phyloP scores from a whole-genome alignment of 164 flowering plant genomes.

The Umbellularia californica region DNA sequence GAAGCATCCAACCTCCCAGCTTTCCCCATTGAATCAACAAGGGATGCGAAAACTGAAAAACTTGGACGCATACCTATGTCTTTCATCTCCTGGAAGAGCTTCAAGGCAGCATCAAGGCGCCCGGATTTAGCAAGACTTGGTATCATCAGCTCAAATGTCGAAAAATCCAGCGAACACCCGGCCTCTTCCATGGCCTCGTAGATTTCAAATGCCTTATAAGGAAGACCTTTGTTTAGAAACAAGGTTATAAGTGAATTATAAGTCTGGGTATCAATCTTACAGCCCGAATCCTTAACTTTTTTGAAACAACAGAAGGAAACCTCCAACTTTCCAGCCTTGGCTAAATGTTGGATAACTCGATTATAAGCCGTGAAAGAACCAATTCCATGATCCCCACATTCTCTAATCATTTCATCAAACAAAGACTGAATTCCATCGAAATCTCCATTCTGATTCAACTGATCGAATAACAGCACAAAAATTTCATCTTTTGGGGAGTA shows the following conservation, averaged over 20 bases:
- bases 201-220: conserved; percentile 93
- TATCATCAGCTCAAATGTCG: conserved; percentile 88
- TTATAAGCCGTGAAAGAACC: conserved; percentile 45
- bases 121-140: conserved; percentile 90
- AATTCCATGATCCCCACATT: conserved; percentile 29
- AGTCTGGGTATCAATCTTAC: conserved; percentile 61
- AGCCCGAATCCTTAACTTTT: conserved; percentile 63
- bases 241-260: conserved; percentile 71
- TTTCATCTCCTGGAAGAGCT: conserved; percentile 93
- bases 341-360: conserved; percentile 71
- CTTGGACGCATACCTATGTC: conserved; percentile 51
- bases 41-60: conserved; percentile 51
- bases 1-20: conserved; percentile 92
- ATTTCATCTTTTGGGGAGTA: conserved; percentile 57
- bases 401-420: conserved; percentile 80
- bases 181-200: conserved; percentile 78
- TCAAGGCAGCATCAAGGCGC: conserved; percentile 87
- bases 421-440: conserved; percentile 67
- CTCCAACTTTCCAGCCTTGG: conserved; percentile 90
- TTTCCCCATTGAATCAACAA: conserved; percentile 95
- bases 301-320: conserved; percentile 86
- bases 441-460: conserved; percentile 55
- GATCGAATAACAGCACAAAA: conserved; percentile 58
- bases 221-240: conserved; percentile 79
- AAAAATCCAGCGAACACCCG: conserved; percentile 53